These are phyloP conservation scores for Calonectria ilicicola DNA, from an alignment of 2,329 filamentous ascomycete species.

Conservation along the genomic window DNA sequence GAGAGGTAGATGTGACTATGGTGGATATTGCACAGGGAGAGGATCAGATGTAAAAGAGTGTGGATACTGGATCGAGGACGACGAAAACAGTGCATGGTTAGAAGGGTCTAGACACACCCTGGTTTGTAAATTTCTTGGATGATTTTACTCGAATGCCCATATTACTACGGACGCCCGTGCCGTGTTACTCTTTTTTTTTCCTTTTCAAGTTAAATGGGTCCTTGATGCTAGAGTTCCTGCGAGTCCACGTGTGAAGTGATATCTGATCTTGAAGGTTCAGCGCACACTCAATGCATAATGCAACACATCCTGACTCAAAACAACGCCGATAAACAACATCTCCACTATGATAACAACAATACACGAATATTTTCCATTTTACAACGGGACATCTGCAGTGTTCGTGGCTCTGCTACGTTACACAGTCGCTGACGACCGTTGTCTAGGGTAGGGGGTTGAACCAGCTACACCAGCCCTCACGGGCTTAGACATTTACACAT, in stretches of 20 bases:
- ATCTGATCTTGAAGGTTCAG: background rate
- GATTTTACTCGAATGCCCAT: constrained; percentile 22
- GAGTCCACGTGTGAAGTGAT: constrained; percentile 2
- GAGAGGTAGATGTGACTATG: constrained; percentile 49
- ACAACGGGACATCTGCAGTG: background rate
- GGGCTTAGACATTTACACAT: constrained; percentile 16
- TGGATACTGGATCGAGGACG: background rate
- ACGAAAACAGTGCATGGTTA: constrained; percentile 17
- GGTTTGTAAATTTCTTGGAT: constrained; percentile 29
- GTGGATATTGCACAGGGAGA: background rate
- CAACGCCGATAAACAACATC: background rate
- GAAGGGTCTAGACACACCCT: constrained; percentile 17
- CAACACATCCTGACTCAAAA: background rate
- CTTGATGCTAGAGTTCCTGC: background rate
- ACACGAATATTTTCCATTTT: background rate
- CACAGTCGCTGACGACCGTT: background rate
- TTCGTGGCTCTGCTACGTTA: background rate
- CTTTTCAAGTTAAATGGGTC: constrained; percentile 2
- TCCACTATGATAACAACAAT: background rate
- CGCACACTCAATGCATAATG: background rate
- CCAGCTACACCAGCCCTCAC: background rate
- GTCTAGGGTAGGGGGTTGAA: background rate
- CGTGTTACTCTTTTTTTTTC: background rate
- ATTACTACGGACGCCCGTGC: background rate
- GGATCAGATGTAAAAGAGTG: background rate